phyloP scores from a whole-genome alignment of 75 land plant genomes.

The Selaginella moellendorffii region DNA sequence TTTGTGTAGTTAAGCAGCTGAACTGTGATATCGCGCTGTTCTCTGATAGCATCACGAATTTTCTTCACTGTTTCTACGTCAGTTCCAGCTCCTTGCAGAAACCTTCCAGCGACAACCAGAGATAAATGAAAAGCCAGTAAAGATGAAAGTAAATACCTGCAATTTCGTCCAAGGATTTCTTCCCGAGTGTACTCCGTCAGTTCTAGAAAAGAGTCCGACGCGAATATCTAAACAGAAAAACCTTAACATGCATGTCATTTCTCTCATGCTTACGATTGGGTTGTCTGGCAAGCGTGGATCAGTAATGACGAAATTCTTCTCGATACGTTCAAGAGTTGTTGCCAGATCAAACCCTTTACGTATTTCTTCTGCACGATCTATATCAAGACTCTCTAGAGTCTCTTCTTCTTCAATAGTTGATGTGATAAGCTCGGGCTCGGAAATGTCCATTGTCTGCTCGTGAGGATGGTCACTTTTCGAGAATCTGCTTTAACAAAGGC shows the following conservation, averaged over 20 bases:
- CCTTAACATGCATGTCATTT: background rate
- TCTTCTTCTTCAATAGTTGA: background rate
- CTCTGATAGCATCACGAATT: slow-evolving; percentile 85
- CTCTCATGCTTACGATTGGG: slow-evolving; percentile 48
- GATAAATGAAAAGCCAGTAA: too few relatives aligned
- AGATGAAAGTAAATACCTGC: slow-evolving; percentile 30
- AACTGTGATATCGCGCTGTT: slow-evolving; percentile 80
- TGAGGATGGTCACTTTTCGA: background rate
- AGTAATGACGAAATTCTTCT: slow-evolving; percentile 77
- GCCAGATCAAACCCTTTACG: slow-evolving; percentile 68
- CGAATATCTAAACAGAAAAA: slow-evolving; percentile 39
- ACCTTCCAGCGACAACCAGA: slow-evolving; percentile 38
- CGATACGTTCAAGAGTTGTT: slow-evolving; percentile 66
- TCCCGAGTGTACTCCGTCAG: slow-evolving; percentile 69
- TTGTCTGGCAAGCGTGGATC: slow-evolving; percentile 76
- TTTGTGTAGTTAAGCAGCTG: slow-evolving; percentile 96
- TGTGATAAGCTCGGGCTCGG: background rate
- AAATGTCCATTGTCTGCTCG: background rate
- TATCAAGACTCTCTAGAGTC: background rate
- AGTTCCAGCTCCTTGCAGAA: slow-evolving; percentile 97
- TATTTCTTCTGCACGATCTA: slow-evolving; percentile 23
- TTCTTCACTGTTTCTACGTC: slow-evolving; percentile 56
- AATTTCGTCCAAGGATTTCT: slow-evolving; percentile 70
- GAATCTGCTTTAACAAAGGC: background rate
- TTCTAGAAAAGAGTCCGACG: slow-evolving; percentile 70